Base-by-base conservation (phyloP, 148 eudicot genomes). In the Simmondsia chinensis region DNA sequence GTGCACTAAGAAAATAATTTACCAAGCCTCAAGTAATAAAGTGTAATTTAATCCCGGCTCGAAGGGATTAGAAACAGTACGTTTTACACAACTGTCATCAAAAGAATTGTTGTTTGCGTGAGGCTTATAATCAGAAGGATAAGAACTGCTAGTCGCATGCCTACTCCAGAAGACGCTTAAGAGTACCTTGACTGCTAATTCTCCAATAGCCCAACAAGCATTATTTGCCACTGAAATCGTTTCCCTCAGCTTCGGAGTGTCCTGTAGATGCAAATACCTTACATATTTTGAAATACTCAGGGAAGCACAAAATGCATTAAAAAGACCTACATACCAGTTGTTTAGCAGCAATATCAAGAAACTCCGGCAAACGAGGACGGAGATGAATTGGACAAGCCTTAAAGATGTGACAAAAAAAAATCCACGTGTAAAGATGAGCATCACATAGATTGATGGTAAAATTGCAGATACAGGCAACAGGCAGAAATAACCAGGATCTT, bases 131-230 rank as follows among this genome's bases (percentile, higher is more conserved):
- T n/a, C n/a, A n/a, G n/a, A n/a, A n/a, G n/a, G n/a, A n/a, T n/a
- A n/a, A n/a, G n/a, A n/a, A n/a, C n/a, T n/a, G n/a, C n/a, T n/a
- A n/a, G n/a, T n/a, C n/a, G n/a, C n/a, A n/a, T n/a, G n/a, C 39
- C 19, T 9, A 19, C 12, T 9, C 15, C 44, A 57, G 39, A 10
- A 47, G 33, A 31, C 24, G 35, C 29, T 35, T 15, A 17, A 38
- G 50, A 36, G 43, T 65, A 86, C 99, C 94, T 91, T 91, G 34
- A 91, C 60, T 21, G 99, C 99, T 54, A 91, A 61, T 73, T 91
- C 99, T 33, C 99, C 99, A 52, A 91, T 72, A 39, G 99, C 99
- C 99, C 99, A 91, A 60, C 99, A 91, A 56, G 99, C 99, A 77
- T 91, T 91, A 70, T 91, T 91, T 61, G 95, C 99, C 33, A 91